Percentiles rank a stretch among this genome's conserved stretches.
Conservation (phyloP, 164 flowering plant genomes). For the Stephania japonica region DNA sequence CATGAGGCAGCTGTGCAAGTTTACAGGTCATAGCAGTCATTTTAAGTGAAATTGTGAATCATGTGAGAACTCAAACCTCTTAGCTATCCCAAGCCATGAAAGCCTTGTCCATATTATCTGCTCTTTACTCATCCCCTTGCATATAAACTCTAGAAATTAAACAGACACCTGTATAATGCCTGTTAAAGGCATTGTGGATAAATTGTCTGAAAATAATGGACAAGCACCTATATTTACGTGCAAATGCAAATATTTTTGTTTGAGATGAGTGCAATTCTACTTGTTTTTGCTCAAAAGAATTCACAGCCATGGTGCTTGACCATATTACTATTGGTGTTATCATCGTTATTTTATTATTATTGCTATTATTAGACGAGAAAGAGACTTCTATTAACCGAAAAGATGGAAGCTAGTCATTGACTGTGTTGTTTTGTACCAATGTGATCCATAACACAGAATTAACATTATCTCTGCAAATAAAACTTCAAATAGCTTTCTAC, state of each 20-base stretch:
- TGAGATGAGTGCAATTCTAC: background rate
- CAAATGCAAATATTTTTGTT: background rate
- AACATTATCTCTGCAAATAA: background rate
- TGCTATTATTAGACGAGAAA: too few relatives aligned
- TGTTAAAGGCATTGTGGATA: background rate
- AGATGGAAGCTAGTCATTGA: background rate
- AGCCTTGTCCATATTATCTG: background rate
- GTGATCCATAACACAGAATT: background rate
- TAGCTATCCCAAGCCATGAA: background rate
- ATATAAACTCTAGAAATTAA: background rate
- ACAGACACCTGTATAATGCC: background rate
- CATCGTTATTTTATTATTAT: too few relatives aligned
- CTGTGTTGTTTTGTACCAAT: background rate
- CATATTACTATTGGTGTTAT: too few relatives aligned
- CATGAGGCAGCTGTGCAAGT: background rate
- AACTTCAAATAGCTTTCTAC: background rate
- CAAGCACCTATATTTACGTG: background rate
- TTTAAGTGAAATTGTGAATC: background rate
- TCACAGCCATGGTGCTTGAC: background rate
- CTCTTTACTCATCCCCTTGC: background rate
- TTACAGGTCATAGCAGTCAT: background rate
- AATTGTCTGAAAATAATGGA: background rate
- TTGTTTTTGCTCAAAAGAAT: background rate
- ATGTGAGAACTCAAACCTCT: background rate
- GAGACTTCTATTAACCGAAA: too few relatives aligned